Conservation (phyloP, 2,329 filamentous ascomycete genomes). For the Cryphonectria carpinicola region DNA sequence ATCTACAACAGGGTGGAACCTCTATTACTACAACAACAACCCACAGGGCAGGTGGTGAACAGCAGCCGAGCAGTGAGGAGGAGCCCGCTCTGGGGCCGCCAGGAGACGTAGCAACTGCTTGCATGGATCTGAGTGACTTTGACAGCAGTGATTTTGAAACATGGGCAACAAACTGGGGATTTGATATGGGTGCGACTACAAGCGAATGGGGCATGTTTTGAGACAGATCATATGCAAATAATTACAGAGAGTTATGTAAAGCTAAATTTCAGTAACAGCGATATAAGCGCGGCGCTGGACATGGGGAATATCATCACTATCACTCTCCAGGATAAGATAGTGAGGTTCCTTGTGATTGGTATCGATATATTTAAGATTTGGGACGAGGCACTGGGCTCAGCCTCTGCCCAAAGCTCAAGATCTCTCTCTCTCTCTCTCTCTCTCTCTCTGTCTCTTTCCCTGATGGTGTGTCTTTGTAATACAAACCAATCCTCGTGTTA, state of each 20-base stretch:
- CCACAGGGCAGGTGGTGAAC: not conserved
- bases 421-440: not conserved
- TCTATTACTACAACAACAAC: not conserved
- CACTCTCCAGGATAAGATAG: not conserved
- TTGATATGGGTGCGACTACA: not conserved
- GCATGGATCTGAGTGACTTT: not conserved
- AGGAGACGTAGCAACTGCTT: not conserved
- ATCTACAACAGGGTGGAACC: not conserved
- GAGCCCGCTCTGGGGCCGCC: slow-evolving; percentile 3
- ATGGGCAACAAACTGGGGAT: slow-evolving; percentile 10
- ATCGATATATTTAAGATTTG: not conserved
- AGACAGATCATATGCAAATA: not conserved
- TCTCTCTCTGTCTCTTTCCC: not conserved
- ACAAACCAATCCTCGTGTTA: not conserved
- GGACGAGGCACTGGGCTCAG: not conserved
- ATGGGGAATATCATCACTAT: not conserved
- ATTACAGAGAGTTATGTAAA: not conserved
- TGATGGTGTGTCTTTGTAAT: not conserved
- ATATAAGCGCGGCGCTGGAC: not conserved
- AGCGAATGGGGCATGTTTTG: slow-evolving; percentile 10
- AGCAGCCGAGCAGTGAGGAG: slow-evolving; percentile 4
- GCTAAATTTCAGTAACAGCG: not conserved
- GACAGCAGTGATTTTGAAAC: slow-evolving; percentile 1
- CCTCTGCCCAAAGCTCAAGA: not conserved
- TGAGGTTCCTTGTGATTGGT: not conserved